These are phyloP conservation scores for Trapa incisa DNA, from an alignment of 345 rosid genomes.

Conservation along the genomic window DNA sequence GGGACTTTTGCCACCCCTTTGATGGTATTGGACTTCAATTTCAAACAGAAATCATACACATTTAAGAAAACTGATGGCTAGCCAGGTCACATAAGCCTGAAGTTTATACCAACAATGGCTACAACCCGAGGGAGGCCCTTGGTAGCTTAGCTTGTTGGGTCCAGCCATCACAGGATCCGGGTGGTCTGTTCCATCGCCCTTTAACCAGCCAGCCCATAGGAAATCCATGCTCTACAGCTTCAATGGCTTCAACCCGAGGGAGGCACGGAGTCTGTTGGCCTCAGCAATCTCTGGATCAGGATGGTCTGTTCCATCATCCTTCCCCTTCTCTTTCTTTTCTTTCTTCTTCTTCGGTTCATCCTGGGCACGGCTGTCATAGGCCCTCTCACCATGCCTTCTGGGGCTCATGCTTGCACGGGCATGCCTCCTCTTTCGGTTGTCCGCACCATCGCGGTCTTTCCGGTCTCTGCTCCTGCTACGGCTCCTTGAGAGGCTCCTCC, in stretches of 20 bases:
- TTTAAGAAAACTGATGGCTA: no score
- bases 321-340: slow-evolving; percentile 27
- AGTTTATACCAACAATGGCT: no score
- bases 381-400: slow-evolving; percentile 30
- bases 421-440: slow-evolving; percentile 50
- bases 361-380: slow-evolving; percentile 19
- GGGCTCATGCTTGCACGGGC: slow-evolving; percentile 38
- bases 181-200: no score
- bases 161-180: no score
- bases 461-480: slow-evolving; percentile 60
- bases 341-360: slow-evolving; percentile 77
- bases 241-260: slow-evolving; percentile 67
- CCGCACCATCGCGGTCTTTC: slow-evolving; percentile 15
- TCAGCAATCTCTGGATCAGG: slow-evolving; percentile 91
- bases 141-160: no score
- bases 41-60: no score
- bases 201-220: no score
- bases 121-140: no score
- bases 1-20: no score
- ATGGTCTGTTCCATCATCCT: slow-evolving; percentile 72
- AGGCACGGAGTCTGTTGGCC: slow-evolving; percentile 65
- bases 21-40: no score
- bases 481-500: slow-evolving; percentile 56
- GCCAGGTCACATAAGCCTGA: no score
- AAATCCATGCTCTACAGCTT: slow-evolving; percentile 9